phyloP scores from a whole-genome alignment of 352 stramenopile species.

The Blastocystis sp. region DNA sequence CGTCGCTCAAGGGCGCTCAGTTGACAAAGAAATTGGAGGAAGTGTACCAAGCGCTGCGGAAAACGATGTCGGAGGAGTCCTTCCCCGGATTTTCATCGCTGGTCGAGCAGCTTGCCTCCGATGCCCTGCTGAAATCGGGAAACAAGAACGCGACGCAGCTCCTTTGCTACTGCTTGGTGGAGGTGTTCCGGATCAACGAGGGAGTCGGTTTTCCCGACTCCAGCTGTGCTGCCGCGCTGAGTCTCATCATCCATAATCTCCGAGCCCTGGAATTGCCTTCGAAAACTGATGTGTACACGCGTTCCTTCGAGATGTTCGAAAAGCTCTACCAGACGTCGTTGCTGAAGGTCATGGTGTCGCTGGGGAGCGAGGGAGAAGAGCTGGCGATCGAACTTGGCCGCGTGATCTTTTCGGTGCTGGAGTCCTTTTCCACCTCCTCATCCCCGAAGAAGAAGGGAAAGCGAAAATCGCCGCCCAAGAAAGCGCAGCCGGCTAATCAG shows the following conservation, averaged over 20 bases:
- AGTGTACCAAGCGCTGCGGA: constrained; percentile 10
- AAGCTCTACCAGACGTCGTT: not conserved
- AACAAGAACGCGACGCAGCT: not conserved
- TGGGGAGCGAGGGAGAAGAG: not conserved
- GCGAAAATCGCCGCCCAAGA: not conserved
- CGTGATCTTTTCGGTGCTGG: not conserved
- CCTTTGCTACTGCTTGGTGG: constrained; percentile 10
- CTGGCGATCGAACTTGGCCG: not conserved
- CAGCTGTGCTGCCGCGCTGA: not conserved
- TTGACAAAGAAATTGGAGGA: not conserved
- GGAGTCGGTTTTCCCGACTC: not conserved
- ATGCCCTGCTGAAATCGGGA: not conserved
- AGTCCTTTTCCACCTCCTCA: not conserved
- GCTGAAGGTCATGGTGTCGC: not conserved
- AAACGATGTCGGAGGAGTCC: not conserved
- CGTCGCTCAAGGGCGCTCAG: not conserved
- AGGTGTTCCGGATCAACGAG: constrained; percentile 26
- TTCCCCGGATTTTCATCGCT: not conserved
- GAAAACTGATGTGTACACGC: not conserved
- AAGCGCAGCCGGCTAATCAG: too few relatives aligned
- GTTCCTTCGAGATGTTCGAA: constrained; percentile 36
- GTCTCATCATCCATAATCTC: constrained; percentile 17
- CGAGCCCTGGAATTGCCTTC: not conserved
- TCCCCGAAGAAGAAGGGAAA: not conserved
- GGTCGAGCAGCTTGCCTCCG: not conserved